phyloP scores from a whole-genome alignment of 495 filamentous ascomycete species.

The Oidiodendron maius region DNA sequence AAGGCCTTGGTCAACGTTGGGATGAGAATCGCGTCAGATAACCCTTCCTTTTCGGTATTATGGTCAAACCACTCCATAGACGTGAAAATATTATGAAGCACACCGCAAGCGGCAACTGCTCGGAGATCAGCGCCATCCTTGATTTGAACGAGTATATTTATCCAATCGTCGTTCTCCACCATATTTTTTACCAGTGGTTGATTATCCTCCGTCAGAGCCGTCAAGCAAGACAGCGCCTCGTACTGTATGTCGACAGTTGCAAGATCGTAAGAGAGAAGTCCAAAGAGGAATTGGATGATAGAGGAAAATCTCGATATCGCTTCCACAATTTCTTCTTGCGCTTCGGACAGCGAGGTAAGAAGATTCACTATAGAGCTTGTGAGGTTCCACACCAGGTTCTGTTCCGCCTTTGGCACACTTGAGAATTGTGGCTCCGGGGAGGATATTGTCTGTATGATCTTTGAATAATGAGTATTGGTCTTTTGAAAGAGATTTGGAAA shows the following conservation, averaged over 20 bases:
- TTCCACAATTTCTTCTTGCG: slow-evolving; percentile 47
- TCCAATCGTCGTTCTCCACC: slow-evolving; percentile 25
- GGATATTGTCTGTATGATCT: slow-evolving; percentile 36
- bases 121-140: slow-evolving; percentile 26
- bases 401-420: slow-evolving; percentile 41
- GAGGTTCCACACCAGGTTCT: slow-evolving; percentile 43
- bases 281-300: slow-evolving; percentile 45
- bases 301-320: slow-evolving; percentile 38
- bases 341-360: slow-evolving; percentile 38
- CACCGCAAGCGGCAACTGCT: slow-evolving; percentile 40
- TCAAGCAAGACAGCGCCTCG: slow-evolving; percentile 43
- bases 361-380: slow-evolving; percentile 38
- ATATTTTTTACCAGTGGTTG: slow-evolving; percentile 35
- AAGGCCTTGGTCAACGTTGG: slow-evolving; percentile 34
- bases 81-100: slow-evolving; percentile 47
- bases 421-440: slow-evolving; percentile 30
- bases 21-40: slow-evolving; percentile 41
- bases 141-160: slow-evolving; percentile 10
- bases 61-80: slow-evolving; percentile 41
- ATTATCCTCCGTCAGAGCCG: slow-evolving; percentile 50
- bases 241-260: slow-evolving; percentile 31
- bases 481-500: neutral
- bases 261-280: slow-evolving; percentile 31
- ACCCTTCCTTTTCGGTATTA: slow-evolving; percentile 36
- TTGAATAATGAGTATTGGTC: neutral